These are phyloP conservation scores for Phaeosphaeriaceae sp. DNA, from an alignment of 2,329 filamentous ascomycete species.

Conservation along the genomic window DNA sequence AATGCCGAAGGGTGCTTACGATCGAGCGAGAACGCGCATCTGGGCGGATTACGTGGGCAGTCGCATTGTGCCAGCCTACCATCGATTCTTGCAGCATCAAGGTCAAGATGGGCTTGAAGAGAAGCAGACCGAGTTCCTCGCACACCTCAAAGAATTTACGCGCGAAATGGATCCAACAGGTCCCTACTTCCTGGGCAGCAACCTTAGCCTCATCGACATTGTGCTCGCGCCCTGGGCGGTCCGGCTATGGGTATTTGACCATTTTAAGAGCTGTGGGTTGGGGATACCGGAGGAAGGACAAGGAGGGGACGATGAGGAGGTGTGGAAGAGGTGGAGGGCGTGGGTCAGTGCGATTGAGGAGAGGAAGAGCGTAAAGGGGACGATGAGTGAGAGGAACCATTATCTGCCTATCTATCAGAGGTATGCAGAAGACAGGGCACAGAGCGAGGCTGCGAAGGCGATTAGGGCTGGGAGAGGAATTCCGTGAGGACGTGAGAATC, in stretches of 20 bases:
- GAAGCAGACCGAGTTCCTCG: constrained; percentile 66
- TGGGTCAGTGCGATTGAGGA: constrained; percentile 69
- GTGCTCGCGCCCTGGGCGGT: constrained; percentile 77
- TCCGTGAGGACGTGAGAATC: constrained; percentile 55
- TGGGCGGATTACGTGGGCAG: constrained; percentile 78
- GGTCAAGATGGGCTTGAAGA: constrained; percentile 54
- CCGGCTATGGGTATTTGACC: constrained; percentile 75
- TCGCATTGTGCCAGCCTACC: constrained; percentile 73
- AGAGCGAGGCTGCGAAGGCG: constrained; percentile 58
- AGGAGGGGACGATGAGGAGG: constrained; percentile 61
- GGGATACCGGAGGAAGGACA: constrained; percentile 58
- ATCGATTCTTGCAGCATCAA: constrained; percentile 62
- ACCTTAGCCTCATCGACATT: constrained; percentile 74
- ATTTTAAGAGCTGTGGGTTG: constrained; percentile 73
- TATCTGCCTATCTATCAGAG: constrained; percentile 72
- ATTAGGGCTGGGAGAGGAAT: constrained; percentile 67
- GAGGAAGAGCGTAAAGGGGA: constrained; percentile 71
- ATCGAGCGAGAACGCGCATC: constrained; percentile 70
- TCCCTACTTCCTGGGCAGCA: constrained; percentile 72
- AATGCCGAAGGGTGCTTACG: constrained; percentile 69
- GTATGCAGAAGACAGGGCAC: constrained; percentile 57
- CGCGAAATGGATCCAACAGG: constrained; percentile 67
- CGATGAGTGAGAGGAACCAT: constrained; percentile 71
- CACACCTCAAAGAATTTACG: constrained; percentile 66
- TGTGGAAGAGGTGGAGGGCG: constrained; percentile 71